Percentiles rank a stretch among this genome's conserved stretches.
Evolutionary conservation across 2,329 filamentous ascomycete species (phyloP).

Genomic region (Pseudogymnoascus sp.): DNA sequence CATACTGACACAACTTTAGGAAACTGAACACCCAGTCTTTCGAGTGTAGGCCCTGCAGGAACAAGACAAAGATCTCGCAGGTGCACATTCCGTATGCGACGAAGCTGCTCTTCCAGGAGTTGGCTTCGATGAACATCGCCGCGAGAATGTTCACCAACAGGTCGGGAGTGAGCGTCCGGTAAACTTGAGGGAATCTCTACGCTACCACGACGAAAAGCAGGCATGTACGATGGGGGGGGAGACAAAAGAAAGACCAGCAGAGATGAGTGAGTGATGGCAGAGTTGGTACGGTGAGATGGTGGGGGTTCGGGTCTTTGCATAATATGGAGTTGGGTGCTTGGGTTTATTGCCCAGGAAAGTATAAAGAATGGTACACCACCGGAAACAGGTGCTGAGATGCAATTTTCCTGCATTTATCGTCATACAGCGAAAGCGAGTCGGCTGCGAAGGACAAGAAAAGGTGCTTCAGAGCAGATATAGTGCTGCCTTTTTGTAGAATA

Average conservation of each 20-base stretch:
- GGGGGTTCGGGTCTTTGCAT: conserved; percentile 7
- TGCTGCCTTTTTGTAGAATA: conserved; percentile 3
- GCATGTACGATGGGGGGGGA: neutral
- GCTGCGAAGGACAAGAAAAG: neutral
- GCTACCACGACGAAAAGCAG: neutral
- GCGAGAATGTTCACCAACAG: conserved; percentile 91
- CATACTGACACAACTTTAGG: conserved; percentile 41
- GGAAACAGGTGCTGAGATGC: conserved; percentile 5
- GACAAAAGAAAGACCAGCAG: neutral
- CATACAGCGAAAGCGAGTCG: conserved; percentile 6
- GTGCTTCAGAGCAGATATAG: neutral
- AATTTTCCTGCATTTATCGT: conserved; percentile 7
- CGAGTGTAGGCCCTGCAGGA: conserved; percentile 95
- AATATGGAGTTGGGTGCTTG: conserved; percentile 8
- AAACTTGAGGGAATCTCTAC: conserved; percentile 17
- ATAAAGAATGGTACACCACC: conserved; percentile 6
- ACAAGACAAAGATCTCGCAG: conserved; percentile 98
- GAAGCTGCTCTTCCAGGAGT: conserved; percentile 95
- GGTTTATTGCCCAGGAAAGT: conserved; percentile 4
- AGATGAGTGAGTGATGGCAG: neutral
- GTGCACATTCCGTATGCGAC: conserved; percentile 97
- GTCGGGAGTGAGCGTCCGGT: conserved; percentile 66
- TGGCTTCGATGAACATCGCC: conserved; percentile 97
- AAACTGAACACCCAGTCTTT: conserved; percentile 94
- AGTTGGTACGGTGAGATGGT: conserved; percentile 1